Percentiles rank a stretch among this genome's conserved stretches.
Conservation (phyloP, 805 yeast genomes). For the Yamadazyma sp. region DNA sequence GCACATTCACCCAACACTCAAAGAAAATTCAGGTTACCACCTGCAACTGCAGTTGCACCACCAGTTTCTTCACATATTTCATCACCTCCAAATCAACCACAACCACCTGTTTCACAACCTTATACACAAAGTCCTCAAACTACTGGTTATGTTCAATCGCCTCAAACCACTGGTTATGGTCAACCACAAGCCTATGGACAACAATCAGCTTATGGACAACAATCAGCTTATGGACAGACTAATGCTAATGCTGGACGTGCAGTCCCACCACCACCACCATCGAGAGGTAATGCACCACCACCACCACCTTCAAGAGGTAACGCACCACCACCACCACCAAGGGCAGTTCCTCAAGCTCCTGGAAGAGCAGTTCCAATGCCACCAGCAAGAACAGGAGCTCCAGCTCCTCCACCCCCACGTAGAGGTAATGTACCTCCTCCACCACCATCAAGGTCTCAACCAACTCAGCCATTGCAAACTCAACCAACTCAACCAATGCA, state of each 20-base stretch:
- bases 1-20: constrained; percentile 6
- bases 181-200: constrained; percentile 21
- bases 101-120: constrained; percentile 1
- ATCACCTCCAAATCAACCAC: constrained; percentile 16
- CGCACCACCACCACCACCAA: constrained; percentile 11
- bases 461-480: constrained; percentile 19
- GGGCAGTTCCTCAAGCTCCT: neutral
- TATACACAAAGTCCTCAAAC: constrained; percentile 5
- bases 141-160: constrained; percentile 2
- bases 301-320: constrained; percentile 14
- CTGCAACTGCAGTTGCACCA: constrained; percentile 29
- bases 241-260: constrained; percentile 8
- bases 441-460: constrained; percentile 9
- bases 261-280: constrained; percentile 26
- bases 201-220: constrained; percentile 2
- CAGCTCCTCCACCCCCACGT: constrained; percentile 13
- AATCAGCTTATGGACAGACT: constrained; percentile 3
- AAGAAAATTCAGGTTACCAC: constrained; percentile 36
- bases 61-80: constrained; percentile 15
- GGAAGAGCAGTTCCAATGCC: constrained; percentile 19
- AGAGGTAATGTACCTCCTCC: constrained; percentile 15
- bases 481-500: constrained; percentile 17
- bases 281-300: constrained; percentile 14
- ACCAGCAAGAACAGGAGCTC: constrained; percentile 11
- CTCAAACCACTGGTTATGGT: constrained; percentile 10